Evolutionary conservation across 2,329 filamentous ascomycete species (phyloP), one percentile per base, ranked within the genome.

Genomic region (Neocatenulostroma microsporum): DNA sequence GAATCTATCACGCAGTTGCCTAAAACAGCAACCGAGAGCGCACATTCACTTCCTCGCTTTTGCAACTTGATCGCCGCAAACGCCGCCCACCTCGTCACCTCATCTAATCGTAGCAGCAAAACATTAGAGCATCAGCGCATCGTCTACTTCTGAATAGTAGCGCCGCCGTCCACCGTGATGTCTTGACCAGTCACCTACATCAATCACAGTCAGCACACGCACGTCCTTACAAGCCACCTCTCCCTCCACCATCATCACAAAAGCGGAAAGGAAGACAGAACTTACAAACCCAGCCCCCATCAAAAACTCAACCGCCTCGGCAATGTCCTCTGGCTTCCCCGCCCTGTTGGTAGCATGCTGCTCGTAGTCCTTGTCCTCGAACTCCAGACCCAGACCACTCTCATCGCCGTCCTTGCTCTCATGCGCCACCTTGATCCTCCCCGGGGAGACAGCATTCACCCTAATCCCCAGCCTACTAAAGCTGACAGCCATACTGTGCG

Each of bases 261-360:
- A n/a, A n/a, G n/a, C n/a, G n/a, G n/a, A n/a, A n/a, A n/a, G n/a
- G n/a, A n/a, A n/a, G n/a, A n/a, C n/a, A n/a, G n/a, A n/a, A n/a
- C n/a, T n/a, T n/a, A n/a, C n/a, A 34, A 66, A 67, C 3, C 59
- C 59, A 27, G 55, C 60, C 15, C 54, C 54, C 19, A 62, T 49
- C 5, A 64, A 45, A 46, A 62, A 67, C 39, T 64, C 58, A 5
- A 61, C 59, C 4, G 63, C 60, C 44, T 57, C 57, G 1, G 49
- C 51, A 34, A 67, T 57, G 45, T 72, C 68, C 30, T 67, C 63
- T 1, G 66, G 66, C 42, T 62, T 63, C 2, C 68, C 69, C 8
- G 69, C 69, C 30, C 68, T 54, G n/a, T 68, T 68, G 2, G 62
- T 64, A 2, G 66, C 56, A 51, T 73, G 68, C 62, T 68, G 69